Evolutionary conservation across 2,329 filamentous ascomycete genomes (phyloP), one percentile per base, ranked within the genome.

Genomic region (Salinomyces thailandicus): DNA sequence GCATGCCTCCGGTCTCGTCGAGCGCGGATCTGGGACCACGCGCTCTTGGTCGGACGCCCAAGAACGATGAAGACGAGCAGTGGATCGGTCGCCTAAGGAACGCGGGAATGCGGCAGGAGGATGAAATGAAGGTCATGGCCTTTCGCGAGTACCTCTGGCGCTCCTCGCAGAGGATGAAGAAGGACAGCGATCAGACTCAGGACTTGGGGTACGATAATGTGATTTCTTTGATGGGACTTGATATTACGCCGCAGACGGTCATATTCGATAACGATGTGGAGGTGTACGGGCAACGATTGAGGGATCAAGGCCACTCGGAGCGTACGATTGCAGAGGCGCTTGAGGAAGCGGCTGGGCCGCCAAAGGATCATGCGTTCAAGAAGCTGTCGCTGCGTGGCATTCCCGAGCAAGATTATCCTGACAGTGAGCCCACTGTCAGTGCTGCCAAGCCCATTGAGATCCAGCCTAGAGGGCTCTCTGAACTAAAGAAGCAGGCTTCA

Each of bases 101-200:
- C 45, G 75, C 93, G 28, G 91, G 91, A 0, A 76, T 98, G 66
- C 67, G 71, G 1, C 54, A 69, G 1, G 87, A 95, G 30, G 89
- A 98, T 48, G 91, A 98, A 47, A 75, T 82, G 54, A 96, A 98
- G 58, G 64, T 98, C 2, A 66, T 96, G 22, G 82, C 79, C 4
- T 67, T 98, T 8, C 72, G 84, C 39, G 87, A 95, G 54, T 96
- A 93, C 52, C 84, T 98, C 27, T 94, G 85, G 83, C 77, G 84
- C 26, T 72, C 91, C 5, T 82, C 82, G 33, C 76, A 78, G 49
- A 78, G 83, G 43, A 83, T 79, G 52, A 65, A 73, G 7, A 74
- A 78, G 3, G 68, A 72, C 61, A 62, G 52, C 64, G 69, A 27
- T 26, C 54, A 57, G 49, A 54, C 45, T 53, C 66, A 42, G 37